A percentile compares a stretch with the other conserved stretches of the same genome.
These are phyloP conservation scores for Datisca glomerata DNA, from an alignment of 306 rosid species.

Conservation along the genomic window DNA sequence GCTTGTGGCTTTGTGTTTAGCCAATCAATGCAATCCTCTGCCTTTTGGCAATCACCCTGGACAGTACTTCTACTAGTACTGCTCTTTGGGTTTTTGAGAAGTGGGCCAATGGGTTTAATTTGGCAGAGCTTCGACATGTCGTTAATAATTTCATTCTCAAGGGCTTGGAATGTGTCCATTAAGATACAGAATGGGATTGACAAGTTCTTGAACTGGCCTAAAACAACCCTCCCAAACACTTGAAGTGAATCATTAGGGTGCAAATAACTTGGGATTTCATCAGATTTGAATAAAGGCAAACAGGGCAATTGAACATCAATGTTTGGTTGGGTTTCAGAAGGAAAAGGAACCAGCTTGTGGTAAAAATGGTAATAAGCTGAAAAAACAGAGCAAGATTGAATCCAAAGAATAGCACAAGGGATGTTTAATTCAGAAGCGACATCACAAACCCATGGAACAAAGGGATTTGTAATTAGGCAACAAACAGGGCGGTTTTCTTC, in stretches of 20 bases:
- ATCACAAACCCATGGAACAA: constrained; percentile 55
- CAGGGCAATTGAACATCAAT: constrained; percentile 13
- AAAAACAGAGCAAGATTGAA: constrained; percentile 41
- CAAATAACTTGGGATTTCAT: constrained; percentile 17
- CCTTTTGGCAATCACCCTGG: background rate
- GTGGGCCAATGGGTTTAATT: no score
- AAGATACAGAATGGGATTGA: constrained; percentile 16
- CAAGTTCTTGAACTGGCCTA: constrained; percentile 18
- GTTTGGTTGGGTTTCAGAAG: constrained; percentile 11
- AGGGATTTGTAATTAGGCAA: constrained; percentile 43
- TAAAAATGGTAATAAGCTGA: constrained; percentile 31
- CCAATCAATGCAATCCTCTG: constrained; percentile 16
- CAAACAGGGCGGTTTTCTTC: constrained; percentile 24
- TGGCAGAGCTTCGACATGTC: constrained; percentile 7
- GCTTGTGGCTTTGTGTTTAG: constrained; percentile 10
- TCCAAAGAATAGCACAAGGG: no score
- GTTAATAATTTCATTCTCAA: constrained; percentile 7
- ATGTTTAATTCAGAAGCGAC: constrained; percentile 22
- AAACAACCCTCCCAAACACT: constrained; percentile 1
- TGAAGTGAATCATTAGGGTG: background rate
- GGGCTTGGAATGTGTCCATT: constrained; percentile 19
- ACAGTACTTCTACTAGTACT: no score
- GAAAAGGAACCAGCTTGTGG: constrained; percentile 15
- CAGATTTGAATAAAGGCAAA: constrained; percentile 14
- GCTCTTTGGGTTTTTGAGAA: constrained; percentile 4